A percentile compares a stretch with the other conserved stretches of the same genome.
Conservation (phyloP, 2,329 filamentous ascomycete species). For the Penicillium sp. region DNA sequence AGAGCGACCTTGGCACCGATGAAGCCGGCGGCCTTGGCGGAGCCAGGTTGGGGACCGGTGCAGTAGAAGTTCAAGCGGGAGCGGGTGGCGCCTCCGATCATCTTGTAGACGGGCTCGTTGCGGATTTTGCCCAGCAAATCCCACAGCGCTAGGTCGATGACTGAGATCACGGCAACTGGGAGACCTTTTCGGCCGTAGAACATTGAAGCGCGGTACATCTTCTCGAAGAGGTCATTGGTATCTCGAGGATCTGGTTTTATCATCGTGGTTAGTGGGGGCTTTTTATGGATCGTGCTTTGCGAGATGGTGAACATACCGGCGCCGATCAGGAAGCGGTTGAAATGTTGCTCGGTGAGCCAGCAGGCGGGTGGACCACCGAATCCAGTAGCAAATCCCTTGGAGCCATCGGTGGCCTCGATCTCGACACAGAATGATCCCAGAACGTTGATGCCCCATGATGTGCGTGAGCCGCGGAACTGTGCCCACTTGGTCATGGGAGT, state of each 20-base stretch:
- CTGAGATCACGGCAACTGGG: conserved; percentile 84
- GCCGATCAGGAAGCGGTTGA: conserved; percentile 84
- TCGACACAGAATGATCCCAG: conserved; percentile 88
- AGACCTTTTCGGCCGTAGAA: conserved; percentile 95
- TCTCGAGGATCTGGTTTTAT: conserved; percentile 68
- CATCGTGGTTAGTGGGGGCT: neutral
- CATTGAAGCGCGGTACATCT: conserved; percentile 95
- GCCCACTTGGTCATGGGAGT: conserved; percentile 90
- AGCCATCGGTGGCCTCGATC: conserved; percentile 82
- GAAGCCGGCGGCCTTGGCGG: conserved; percentile 83
- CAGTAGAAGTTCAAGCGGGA: conserved; percentile 88
- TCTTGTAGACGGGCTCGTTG: conserved; percentile 88
- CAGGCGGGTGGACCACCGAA: conserved; percentile 91
- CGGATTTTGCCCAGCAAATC: conserved; percentile 87
- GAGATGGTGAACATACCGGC: conserved; percentile 50
- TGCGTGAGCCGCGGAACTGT: conserved; percentile 79
- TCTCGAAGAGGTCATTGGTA: conserved; percentile 87
- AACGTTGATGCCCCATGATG: conserved; percentile 94
- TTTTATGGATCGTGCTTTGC: neutral
- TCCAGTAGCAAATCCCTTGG: conserved; percentile 89
- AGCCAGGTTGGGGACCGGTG: conserved; percentile 78
- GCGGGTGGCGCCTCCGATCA: conserved; percentile 86
- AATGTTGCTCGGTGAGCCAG: conserved; percentile 91
- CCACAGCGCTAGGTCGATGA: conserved; percentile 90
- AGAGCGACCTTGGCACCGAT: conserved; percentile 86